Evolutionary conservation across 305 asterid genomes (phyloP).

Genomic region (Salvia sclarea): DNA sequence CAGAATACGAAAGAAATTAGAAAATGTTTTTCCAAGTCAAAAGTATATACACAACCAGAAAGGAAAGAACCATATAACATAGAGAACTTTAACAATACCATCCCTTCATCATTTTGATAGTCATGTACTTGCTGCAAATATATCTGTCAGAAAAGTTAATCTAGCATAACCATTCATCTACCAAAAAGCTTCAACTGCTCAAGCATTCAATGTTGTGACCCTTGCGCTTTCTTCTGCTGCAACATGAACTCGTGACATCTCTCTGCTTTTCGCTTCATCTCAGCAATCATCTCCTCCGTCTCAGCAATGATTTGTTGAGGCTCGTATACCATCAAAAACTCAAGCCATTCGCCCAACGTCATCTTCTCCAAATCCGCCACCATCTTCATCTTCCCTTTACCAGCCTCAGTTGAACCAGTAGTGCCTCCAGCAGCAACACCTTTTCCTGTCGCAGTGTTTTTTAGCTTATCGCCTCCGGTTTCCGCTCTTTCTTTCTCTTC

Average conservation of each 20-base stretch:
- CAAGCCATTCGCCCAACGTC: constrained; percentile 75
- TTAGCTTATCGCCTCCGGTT: constrained; percentile 15
- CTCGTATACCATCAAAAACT: constrained; percentile 49
- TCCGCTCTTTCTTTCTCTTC: constrained; percentile 23
- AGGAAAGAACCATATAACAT: too few relatives aligned
- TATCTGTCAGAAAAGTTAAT: neutral
- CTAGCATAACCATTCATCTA: neutral
- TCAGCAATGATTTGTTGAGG: constrained; percentile 59
- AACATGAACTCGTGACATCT: constrained; percentile 50
- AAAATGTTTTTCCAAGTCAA: too few relatives aligned
- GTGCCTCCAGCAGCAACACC: constrained; percentile 32
- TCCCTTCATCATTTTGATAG: too few relatives aligned
- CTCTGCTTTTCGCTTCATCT: constrained; percentile 58
- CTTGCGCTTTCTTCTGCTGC: constrained; percentile 49
- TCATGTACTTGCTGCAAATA: too few relatives aligned
- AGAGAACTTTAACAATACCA: too few relatives aligned
- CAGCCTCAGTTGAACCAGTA: constrained; percentile 32
- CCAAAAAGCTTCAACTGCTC: neutral
- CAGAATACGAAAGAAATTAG: too few relatives aligned
- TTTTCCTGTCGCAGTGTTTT: neutral
- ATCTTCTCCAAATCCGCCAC: constrained; percentile 54
- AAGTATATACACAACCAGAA: too few relatives aligned
- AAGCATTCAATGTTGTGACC: neutral
- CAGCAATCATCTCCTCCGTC: constrained; percentile 47
- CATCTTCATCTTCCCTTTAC: constrained; percentile 14